These are phyloP conservation scores for Cryptococcus sp. DNA, from an alignment of 1,284 basidiomycete genomes.

Conservation along the genomic window DNA sequence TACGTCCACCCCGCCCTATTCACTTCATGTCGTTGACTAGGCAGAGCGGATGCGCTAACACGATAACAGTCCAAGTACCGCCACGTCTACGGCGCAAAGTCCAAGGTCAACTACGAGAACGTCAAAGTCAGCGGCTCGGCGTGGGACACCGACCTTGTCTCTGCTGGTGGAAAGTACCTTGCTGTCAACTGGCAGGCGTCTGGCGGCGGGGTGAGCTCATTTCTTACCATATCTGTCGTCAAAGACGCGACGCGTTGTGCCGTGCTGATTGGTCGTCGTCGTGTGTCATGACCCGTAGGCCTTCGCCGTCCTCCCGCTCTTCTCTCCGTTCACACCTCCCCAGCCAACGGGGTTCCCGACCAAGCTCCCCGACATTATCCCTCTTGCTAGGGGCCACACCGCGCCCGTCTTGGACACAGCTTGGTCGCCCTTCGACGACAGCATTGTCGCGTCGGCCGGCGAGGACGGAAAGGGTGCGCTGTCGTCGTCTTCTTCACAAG, in stretches of 20 bases:
- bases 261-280: neutral
- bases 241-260: neutral
- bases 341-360: slow-evolving; percentile 59
- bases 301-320: slow-evolving; percentile 84
- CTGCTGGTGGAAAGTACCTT: slow-evolving; percentile 63
- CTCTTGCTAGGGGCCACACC: slow-evolving; percentile 75
- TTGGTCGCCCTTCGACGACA: slow-evolving; percentile 93
- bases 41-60: neutral
- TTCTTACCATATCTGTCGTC: neutral
- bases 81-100: slow-evolving; percentile 82
- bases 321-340: slow-evolving; percentile 62
- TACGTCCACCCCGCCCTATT: slow-evolving; percentile 12
- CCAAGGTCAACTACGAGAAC: slow-evolving; percentile 84
- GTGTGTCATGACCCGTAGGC: slow-evolving; percentile 53
- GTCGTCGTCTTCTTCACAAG: neutral
- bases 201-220: slow-evolving; percentile 66
- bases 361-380: slow-evolving; percentile 89
- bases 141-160: slow-evolving; percentile 94
- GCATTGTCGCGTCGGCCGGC: slow-evolving; percentile 80
- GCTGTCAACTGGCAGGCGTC: slow-evolving; percentile 89
- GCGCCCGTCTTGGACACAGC: slow-evolving; percentile 79
- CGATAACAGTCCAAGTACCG: slow-evolving; percentile 56
- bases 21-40: neutral
- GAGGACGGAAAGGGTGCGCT: slow-evolving; percentile 76
- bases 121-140: slow-evolving; percentile 84